These are phyloP conservation scores for Diaporthe destruens DNA, from an alignment of 2,329 filamentous ascomycete species.

Conservation along the genomic window DNA sequence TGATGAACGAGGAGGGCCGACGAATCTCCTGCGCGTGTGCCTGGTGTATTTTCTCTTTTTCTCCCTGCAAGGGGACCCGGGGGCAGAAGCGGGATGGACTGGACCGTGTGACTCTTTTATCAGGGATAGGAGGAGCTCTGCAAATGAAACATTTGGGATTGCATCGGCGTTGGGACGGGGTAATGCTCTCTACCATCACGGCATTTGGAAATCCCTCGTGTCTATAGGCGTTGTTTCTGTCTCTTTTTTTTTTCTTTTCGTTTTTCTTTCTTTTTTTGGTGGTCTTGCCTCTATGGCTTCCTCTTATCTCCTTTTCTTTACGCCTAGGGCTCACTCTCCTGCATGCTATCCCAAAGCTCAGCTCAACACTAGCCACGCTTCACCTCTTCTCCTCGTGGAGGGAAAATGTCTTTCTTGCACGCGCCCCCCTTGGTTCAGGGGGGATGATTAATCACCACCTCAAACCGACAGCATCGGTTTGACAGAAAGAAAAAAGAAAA, in stretches of 20 bases:
- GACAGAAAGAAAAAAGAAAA: slow-evolving; percentile 8
- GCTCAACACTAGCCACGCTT: background rate
- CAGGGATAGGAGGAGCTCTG: background rate
- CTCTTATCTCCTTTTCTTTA: background rate
- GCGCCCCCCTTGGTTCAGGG: too few species aligned
- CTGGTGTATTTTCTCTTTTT: background rate
- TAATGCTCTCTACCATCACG: slow-evolving; percentile 34
- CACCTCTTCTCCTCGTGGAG: too few species aligned
- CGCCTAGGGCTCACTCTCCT: background rate
- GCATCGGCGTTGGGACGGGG: slow-evolving; percentile 29
- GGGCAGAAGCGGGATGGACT: background rate
- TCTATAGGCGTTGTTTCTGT: slow-evolving; percentile 19
- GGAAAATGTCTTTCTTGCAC: background rate
- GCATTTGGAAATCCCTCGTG: slow-evolving; percentile 35
- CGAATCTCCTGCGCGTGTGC: background rate
- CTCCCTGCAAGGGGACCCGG: background rate
- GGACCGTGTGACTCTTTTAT: background rate
- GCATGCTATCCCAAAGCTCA: slow-evolving; percentile 6
- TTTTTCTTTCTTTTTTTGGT: background rate
- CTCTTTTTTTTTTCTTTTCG: too few species aligned
- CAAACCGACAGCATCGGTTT: background rate
- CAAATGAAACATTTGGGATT: slow-evolving; percentile 9
- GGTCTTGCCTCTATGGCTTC: background rate
- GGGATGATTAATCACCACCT: background rate
- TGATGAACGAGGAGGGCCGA: background rate